Conservation (phyloP, 805 yeast genomes). For the Pichia insulana region DNA sequence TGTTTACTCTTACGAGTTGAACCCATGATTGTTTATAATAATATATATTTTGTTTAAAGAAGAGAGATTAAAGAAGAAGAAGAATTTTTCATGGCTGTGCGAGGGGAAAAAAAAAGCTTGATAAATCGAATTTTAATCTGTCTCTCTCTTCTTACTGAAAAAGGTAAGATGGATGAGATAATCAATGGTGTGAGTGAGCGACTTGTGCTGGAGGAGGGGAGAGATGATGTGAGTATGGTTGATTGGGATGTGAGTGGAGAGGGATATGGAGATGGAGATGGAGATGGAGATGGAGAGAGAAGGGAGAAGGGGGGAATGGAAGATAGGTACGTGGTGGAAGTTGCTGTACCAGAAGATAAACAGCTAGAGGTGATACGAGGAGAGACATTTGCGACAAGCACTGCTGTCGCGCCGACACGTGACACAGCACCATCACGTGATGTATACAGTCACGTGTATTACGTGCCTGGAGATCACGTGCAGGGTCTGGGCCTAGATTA, state of each 20-base stretch:
- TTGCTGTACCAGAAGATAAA: no score
- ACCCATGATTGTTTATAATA: constrained; percentile 28
- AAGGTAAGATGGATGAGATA: neutral
- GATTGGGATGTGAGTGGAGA: neutral
- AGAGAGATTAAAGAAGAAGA: neutral
- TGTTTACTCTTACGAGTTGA: constrained; percentile 51
- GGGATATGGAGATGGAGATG: neutral
- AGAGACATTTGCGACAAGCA: no score
- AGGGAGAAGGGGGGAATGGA: no score
- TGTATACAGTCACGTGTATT: no score
- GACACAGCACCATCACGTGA: no score
- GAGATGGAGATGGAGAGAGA: no score
- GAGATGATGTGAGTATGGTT: neutral
- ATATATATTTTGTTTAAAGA: neutral
- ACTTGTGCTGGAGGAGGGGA: neutral
- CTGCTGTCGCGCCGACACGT: no score
- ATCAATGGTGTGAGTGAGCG: neutral
- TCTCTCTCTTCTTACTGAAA: no score
- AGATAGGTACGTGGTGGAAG: no score
- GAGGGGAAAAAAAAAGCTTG: neutral
- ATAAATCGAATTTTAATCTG: neutral
- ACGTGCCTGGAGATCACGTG: no score
- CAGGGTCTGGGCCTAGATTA: no score
- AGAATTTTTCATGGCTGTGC: neutral
- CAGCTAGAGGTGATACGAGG: no score